These are phyloP conservation scores for Pelargonium cotyledonis DNA, from an alignment of 441 rosid species.

Conservation along the genomic window DNA sequence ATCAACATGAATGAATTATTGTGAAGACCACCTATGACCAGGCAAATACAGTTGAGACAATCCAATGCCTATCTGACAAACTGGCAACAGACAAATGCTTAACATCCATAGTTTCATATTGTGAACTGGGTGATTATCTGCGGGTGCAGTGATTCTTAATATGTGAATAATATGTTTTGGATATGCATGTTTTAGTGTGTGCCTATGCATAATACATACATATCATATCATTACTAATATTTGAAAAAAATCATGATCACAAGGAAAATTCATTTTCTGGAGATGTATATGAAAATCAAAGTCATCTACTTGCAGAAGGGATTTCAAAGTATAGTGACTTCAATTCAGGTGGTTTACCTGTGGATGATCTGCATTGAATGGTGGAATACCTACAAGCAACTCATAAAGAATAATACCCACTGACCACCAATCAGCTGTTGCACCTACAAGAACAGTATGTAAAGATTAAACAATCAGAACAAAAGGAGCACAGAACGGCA, in stretches of 20 bases:
- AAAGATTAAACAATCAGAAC: conserved; percentile 15
- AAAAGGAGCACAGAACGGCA: neutral
- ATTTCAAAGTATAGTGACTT: conserved; percentile 7
- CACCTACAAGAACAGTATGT: conserved; percentile 40
- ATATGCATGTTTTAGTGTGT: neutral
- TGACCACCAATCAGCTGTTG: conserved; percentile 99
- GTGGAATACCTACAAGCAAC: conserved; percentile 88
- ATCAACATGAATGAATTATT: neutral
- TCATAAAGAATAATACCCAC: conserved; percentile 90
- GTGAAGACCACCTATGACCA: neutral
- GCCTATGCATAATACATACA: neutral
- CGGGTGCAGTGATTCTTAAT: neutral
- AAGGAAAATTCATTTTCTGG: neutral
- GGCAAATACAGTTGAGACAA: neutral
- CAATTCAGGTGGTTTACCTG: conserved; percentile 43
- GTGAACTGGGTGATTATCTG: neutral
- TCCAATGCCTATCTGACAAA: neutral
- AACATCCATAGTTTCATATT: neutral
- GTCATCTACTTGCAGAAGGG: neutral
- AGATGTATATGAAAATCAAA: neutral
- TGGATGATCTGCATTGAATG: conserved; percentile 88
- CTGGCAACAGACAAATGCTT: neutral
- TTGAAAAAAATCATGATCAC: neutral
- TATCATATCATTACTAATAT: neutral
- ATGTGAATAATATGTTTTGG: neutral